A percentile compares a stretch with the other conserved stretches of the same genome.
These are phyloP conservation scores for Alternaria novae-zelandiae DNA, from an alignment of 2,329 filamentous ascomycete species.

Conservation along the genomic window DNA sequence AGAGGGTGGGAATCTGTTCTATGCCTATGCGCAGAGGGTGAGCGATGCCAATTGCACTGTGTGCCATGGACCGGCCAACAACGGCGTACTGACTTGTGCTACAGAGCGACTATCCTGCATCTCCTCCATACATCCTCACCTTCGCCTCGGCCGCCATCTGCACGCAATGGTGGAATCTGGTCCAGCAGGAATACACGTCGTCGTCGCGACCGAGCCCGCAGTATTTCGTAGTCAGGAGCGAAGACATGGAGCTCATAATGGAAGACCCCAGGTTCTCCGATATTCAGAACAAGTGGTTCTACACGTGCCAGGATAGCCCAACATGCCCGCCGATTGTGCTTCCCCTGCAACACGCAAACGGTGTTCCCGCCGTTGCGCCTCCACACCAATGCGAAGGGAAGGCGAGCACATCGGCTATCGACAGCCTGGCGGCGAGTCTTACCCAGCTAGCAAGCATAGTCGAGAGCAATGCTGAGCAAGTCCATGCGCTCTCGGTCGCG, in stretches of 20 bases:
- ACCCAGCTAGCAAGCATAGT: slow-evolving; percentile 37
- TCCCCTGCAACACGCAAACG: slow-evolving; percentile 38
- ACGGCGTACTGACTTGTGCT: slow-evolving; percentile 13
- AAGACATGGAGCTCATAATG: slow-evolving; percentile 44
- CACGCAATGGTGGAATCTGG: slow-evolving; percentile 44
- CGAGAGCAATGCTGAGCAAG: slow-evolving; percentile 39
- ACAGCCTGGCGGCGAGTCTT: slow-evolving; percentile 31
- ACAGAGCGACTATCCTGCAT: slow-evolving; percentile 40
- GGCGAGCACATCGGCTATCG: slow-evolving; percentile 23
- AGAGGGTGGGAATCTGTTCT: slow-evolving; percentile 35
- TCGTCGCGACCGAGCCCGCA: slow-evolving; percentile 40
- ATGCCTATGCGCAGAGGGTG: slow-evolving; percentile 47
- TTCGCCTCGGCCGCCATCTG: slow-evolving; percentile 42
- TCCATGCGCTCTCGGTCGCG: slow-evolving; percentile 42
- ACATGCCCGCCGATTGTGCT: slow-evolving; percentile 32
- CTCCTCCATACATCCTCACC: slow-evolving; percentile 43
- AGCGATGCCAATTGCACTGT: not conserved
- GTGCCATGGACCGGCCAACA: not conserved
- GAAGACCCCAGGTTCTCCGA: slow-evolving; percentile 38
- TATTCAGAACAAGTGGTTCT: slow-evolving; percentile 46
- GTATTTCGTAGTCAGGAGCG: slow-evolving; percentile 43
- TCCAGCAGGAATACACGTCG: slow-evolving; percentile 38
- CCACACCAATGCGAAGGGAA: slow-evolving; percentile 9
- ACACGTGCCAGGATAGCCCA: slow-evolving; percentile 32
- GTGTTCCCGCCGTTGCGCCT: slow-evolving; percentile 23